A percentile compares a stretch with the other conserved stretches of the same genome.
Conservation (phyloP, 179 eudicot species). For the Beta macrorhiza region DNA sequence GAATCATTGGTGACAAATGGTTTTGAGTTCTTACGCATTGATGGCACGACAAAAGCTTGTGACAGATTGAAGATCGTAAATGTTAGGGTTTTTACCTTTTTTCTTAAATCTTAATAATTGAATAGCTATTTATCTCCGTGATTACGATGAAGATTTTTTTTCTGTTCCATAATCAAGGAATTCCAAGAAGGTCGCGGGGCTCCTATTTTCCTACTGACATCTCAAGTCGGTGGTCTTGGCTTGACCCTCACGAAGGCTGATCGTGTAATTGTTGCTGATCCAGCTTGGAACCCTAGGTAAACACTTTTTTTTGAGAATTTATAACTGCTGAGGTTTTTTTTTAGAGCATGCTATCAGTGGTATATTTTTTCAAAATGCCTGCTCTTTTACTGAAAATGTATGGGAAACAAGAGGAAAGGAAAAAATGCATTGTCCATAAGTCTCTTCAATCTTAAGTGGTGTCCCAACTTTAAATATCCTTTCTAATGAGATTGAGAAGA, state of each 20-base stretch:
- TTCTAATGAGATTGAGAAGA: neutral
- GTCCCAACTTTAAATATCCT: neutral
- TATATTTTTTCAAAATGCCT: neutral
- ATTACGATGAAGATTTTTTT: neutral
- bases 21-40: slow-evolving; percentile 77
- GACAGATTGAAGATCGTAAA: slow-evolving; percentile 83
- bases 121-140: neutral
- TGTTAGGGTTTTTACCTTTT: slow-evolving; percentile 44
- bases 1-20: slow-evolving; percentile 55
- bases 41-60: slow-evolving; percentile 87
- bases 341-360: neutral
- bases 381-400: neutral
- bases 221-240: slow-evolving; percentile 99
- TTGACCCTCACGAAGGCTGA: slow-evolving; percentile 95
- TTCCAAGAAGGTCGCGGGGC: slow-evolving; percentile 92
- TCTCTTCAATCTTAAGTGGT: neutral
- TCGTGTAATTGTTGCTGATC: slow-evolving; percentile 98
- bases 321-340: neutral
- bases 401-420: neutral
- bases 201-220: slow-evolving; percentile 87
- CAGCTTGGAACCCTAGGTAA: slow-evolving; percentile 99
- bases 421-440: too few relatives aligned
- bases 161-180: slow-evolving; percentile 47
- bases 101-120: neutral
- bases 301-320: neutral